Evolutionary conservation across 129 eudicot species (phyloP), one percentile per base, ranked within the genome.

Genomic region (Chrysanthemum makinoi): DNA sequence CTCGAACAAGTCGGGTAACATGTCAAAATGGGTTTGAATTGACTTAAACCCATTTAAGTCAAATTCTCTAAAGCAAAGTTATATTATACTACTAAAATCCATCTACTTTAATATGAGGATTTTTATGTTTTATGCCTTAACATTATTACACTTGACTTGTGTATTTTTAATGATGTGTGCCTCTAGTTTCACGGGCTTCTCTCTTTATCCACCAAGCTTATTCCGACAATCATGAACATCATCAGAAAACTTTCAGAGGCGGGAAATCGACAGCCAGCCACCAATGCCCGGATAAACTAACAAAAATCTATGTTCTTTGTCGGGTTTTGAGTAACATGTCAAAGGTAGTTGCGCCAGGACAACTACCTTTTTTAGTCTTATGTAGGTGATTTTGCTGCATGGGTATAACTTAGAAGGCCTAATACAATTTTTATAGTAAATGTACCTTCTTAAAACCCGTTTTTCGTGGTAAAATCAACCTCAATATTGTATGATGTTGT

Each of bases 311-410:
- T 46, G 59, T 46, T 55, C 30, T 56, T 6, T 60, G 59, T 66
- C 75, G 66, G 77, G 65, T 56, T 78, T 78, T 82, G 68, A 59
- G 75, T 74, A 18, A 24, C 46, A 75, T 64, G 72, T 73, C 80
- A 77, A 66, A 12, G 4, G 43, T 19, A 43, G 54, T 22, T 5
- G 9, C 43, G 8, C 10, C 9, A 59, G 43, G 15, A 24, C n/a
- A 59, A 11, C 65, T 35, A 24, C 19, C 16, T 11, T 17, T 67
- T 67, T 26, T 26, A 58, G 50, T 67, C 28, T 75, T 75, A 24
- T 13, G n/a, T n/a, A 57, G 74, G 68, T 13, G 74, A 75, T 49
- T 75, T 47, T 75, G 67, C 60, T 47, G 46, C 39, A 48, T 3
- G 24, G 56, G 64, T 75, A 19, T 58, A 62, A 72, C 62, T 16